A percentile compares a stretch with the other conserved stretches of the same genome.
Conservation (phyloP, 2,329 filamentous ascomycete genomes). For the Trichoderma sp. region DNA sequence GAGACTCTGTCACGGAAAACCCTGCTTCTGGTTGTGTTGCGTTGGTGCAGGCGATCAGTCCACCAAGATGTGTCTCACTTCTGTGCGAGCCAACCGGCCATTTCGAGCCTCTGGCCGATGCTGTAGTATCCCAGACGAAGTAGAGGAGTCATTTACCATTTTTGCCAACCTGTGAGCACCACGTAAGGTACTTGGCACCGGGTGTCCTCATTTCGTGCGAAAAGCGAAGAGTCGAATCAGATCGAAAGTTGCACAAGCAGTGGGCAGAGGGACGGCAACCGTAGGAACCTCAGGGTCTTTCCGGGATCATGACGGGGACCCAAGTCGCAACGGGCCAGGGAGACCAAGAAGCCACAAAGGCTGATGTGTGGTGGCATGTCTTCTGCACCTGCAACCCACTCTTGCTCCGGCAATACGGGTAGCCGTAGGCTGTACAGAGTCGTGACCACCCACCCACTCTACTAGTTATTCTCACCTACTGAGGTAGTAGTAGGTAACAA, state of each 20-base stretch:
- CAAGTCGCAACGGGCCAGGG: background rate
- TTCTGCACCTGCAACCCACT: slow-evolving; percentile 1
- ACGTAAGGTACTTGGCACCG: background rate
- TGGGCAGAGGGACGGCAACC: background rate
- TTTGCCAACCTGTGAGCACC: background rate
- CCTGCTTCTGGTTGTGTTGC: background rate
- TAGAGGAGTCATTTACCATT: no score
- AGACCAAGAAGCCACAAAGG: background rate
- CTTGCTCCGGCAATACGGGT: background rate
- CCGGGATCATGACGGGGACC: background rate
- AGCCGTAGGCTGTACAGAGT: background rate
- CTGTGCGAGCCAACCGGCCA: background rate
- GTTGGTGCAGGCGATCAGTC: slow-evolving; percentile 14
- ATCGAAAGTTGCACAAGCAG: background rate
- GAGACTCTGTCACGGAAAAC: background rate
- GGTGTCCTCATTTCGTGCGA: no score
- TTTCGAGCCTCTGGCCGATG: background rate
- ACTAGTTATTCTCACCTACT: background rate
- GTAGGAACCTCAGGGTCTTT: background rate
- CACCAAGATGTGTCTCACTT: slow-evolving; percentile 2
- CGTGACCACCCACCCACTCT: background rate
- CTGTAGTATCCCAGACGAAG: background rate
- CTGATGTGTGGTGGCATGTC: background rate
- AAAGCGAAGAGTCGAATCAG: background rate
- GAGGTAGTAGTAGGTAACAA: background rate